phyloP scores from a whole-genome alignment of 2,329 filamentous ascomycete genomes.

The Cladophialophora bantiana region DNA sequence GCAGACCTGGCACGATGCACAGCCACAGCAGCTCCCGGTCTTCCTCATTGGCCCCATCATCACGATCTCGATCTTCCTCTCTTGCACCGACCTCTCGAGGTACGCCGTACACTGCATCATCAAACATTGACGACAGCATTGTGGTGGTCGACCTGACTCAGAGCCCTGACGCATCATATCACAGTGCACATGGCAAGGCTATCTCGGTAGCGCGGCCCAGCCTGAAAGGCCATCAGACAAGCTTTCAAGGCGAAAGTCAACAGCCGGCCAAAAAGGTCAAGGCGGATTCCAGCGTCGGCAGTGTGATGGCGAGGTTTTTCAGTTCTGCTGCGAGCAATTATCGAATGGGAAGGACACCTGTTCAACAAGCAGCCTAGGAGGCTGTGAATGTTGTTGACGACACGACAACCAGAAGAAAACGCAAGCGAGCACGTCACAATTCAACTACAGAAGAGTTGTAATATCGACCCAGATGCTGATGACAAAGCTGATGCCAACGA shows the following conservation, averaged over 20 bases:
- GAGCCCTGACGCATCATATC: constrained; percentile 41
- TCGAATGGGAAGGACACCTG: constrained; percentile 37
- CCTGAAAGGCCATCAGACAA: constrained; percentile 43
- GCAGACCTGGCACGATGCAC: constrained; percentile 50
- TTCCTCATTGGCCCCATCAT: constrained; percentile 53
- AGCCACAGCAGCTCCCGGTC: constrained; percentile 53
- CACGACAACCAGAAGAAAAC: constrained; percentile 3
- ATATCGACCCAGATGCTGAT: constrained; percentile 27
- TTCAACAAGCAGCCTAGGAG: constrained; percentile 31
- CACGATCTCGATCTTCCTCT: constrained; percentile 51
- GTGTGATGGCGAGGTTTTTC: constrained; percentile 53
- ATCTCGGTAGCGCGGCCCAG: constrained; percentile 37
- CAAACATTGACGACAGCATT: constrained; percentile 42
- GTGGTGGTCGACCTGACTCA: constrained; percentile 38
- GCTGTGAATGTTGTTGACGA: not conserved
- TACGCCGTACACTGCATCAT: constrained; percentile 53
- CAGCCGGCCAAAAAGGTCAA: constrained; percentile 54
- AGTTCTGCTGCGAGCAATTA: constrained; percentile 53
- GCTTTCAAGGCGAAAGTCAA: constrained; percentile 43
- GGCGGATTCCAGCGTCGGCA: constrained; percentile 44
- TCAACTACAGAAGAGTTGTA: constrained; percentile 10
- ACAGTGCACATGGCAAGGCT: constrained; percentile 31
- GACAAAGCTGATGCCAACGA: constrained; percentile 19
- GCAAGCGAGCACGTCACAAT: constrained; percentile 15
- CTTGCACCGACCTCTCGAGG: constrained; percentile 50